These are phyloP conservation scores for Mucor piriformis DNA, from an alignment of 371 early-diverging fungal species.

Conservation along the genomic window DNA sequence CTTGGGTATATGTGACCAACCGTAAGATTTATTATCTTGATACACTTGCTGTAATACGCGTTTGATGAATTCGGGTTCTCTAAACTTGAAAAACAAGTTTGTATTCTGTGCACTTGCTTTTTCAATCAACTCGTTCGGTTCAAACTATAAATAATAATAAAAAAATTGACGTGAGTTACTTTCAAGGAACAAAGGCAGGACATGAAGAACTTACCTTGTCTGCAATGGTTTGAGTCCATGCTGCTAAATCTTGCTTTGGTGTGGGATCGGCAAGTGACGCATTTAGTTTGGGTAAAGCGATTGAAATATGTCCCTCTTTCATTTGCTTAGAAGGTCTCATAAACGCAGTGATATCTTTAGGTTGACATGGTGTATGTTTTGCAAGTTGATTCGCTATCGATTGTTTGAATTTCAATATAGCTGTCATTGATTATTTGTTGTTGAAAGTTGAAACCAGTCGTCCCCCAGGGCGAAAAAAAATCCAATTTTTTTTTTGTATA, in stretches of 20 bases:
- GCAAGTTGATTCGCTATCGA: constrained; percentile 45
- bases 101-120: constrained; percentile 2
- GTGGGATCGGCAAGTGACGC: constrained; percentile 5
- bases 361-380: constrained; percentile 11
- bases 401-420: constrained; percentile 40
- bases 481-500: no score
- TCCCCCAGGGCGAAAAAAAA: background rate
- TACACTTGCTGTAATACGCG: constrained; percentile 58
- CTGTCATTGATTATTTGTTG: constrained; percentile 11
- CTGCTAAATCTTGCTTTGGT: constrained; percentile 58
- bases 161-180: background rate
- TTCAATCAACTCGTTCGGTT: constrained; percentile 50
- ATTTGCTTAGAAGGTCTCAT: constrained; percentile 22
- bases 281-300: constrained; percentile 31
- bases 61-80: constrained; percentile 17
- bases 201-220: constrained; percentile 51
- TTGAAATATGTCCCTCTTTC: constrained; percentile 30
- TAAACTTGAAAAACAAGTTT: constrained; percentile 19
- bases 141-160: constrained; percentile 35
- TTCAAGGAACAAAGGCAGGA: no score
- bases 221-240: constrained; percentile 53
- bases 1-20: constrained; percentile 28
- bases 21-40: constrained; percentile 27
- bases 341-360: constrained; percentile 15
- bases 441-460: background rate